phyloP scores from a whole-genome alignment of 331 rosid species.

The Erythrophleum ivorense region DNA sequence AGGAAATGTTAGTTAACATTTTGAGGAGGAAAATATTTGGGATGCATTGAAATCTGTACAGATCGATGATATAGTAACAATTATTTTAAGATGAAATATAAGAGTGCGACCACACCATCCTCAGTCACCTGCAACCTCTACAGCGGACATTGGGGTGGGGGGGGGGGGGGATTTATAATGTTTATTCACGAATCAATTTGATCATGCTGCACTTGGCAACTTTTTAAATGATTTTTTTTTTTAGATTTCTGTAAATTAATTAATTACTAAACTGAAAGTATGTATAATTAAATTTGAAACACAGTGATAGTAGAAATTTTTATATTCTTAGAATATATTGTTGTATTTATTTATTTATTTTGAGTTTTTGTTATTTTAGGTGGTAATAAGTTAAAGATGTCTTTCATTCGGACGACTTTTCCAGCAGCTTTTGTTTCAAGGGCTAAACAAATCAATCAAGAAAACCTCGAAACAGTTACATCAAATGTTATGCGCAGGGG shows the following conservation, averaged over 20 bases:
- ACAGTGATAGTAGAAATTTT: background rate
- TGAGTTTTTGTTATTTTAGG: constrained; percentile 39
- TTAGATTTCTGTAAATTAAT: too few relatives aligned
- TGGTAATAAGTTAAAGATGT: constrained; percentile 43
- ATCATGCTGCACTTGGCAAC: too few relatives aligned
- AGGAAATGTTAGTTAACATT: constrained; percentile 14
- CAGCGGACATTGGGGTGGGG: constrained; percentile 40
- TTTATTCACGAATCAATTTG: background rate
- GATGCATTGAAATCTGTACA: constrained; percentile 43
- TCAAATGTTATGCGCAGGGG: constrained; percentile 34
- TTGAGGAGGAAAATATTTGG: constrained; percentile 39
- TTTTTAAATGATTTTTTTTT: too few relatives aligned
- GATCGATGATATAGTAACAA: constrained; percentile 20
- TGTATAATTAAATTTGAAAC: too few relatives aligned
- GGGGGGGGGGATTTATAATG: background rate
- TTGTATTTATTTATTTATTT: too few relatives aligned
- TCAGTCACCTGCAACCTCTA: constrained; percentile 45
- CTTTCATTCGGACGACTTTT: constrained; percentile 36
- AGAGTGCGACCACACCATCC: constrained; percentile 52
- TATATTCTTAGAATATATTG: background rate
- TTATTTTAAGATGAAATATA: constrained; percentile 39
- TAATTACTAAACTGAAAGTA: background rate
- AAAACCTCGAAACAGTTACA: constrained; percentile 41
- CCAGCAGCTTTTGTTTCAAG: constrained; percentile 32
- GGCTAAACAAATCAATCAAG: constrained; percentile 48